These are phyloP conservation scores for Sclerotinia trifoliorum DNA, from an alignment of 2,329 filamentous ascomycete species.

Conservation along the genomic window DNA sequence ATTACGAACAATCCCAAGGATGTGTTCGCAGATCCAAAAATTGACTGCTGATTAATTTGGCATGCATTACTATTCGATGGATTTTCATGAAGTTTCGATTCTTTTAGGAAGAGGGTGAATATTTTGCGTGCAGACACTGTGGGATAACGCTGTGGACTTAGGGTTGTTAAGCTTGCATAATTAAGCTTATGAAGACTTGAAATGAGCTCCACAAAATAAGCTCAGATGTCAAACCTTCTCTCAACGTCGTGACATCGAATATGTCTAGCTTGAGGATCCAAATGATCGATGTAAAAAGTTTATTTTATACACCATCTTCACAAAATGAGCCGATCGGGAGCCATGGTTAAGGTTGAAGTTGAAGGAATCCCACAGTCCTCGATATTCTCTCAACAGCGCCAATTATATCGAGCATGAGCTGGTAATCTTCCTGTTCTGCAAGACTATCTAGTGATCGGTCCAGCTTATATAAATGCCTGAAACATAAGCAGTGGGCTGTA, in stretches of 20 bases:
- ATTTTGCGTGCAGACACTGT: background rate
- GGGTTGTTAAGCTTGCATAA: background rate
- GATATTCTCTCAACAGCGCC: too few species aligned
- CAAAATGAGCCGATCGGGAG: background rate
- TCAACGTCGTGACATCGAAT: background rate
- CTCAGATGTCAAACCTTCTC: background rate
- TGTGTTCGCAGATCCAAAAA: background rate
- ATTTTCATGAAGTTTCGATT: accelerated
- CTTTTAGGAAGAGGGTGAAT: background rate
- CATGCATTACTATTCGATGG: background rate
- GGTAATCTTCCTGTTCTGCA: background rate
- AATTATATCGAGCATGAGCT: background rate
- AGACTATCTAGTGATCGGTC: background rate
- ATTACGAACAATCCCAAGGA: background rate
- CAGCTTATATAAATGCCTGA: background rate
- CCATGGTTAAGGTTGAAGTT: background rate
- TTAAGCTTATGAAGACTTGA: background rate
- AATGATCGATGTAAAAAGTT: background rate
- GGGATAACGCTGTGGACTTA: background rate
- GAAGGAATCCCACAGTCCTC: background rate
- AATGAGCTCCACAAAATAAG: constrained; percentile 6
- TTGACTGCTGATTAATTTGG: background rate
- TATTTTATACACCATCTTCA: background rate
- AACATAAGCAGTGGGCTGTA: background rate
- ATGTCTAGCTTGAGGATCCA: background rate